Evolutionary conservation across 306 rosid genomes (phyloP).

Genomic region (Bauhinia variegata): DNA sequence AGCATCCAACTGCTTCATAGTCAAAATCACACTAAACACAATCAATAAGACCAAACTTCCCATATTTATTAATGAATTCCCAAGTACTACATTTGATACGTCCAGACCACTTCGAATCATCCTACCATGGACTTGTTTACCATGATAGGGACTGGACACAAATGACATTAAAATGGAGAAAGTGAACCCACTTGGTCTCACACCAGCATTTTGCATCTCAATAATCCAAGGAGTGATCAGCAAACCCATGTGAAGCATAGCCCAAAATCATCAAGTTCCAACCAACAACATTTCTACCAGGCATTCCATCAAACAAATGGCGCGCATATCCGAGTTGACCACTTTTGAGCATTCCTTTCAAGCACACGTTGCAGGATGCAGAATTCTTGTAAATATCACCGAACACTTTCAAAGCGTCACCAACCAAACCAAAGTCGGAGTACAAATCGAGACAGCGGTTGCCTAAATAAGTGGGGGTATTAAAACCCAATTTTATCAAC

Average conservation of each 20-base stretch:
- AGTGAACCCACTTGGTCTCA: slow-evolving; percentile 71
- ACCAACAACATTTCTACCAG: slow-evolving; percentile 69
- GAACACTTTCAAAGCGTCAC: slow-evolving; percentile 58
- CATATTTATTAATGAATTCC: slow-evolving; percentile 75
- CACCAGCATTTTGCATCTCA: slow-evolving; percentile 63
- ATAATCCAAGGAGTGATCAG: slow-evolving; percentile 46
- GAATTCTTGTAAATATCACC: slow-evolving; percentile 67
- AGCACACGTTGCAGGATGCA: slow-evolving; percentile 66
- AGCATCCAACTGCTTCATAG: slow-evolving; percentile 64
- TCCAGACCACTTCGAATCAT: slow-evolving; percentile 57
- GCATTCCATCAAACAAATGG: slow-evolving; percentile 70
- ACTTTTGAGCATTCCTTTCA: slow-evolving; percentile 56
- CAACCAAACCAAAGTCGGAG: slow-evolving; percentile 49
- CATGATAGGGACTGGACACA: slow-evolving; percentile 51
- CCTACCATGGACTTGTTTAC: slow-evolving; percentile 70
- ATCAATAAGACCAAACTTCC: slow-evolving; percentile 61
- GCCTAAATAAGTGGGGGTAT: slow-evolving; percentile 67
- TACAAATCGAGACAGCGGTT: slow-evolving; percentile 67
- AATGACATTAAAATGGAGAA: slow-evolving; percentile 60
- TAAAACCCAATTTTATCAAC: slow-evolving; percentile 67
- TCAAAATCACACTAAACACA: slow-evolving; percentile 57
- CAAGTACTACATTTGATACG: slow-evolving; percentile 63
- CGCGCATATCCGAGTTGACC: slow-evolving; percentile 52
- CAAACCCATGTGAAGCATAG: slow-evolving; percentile 49
- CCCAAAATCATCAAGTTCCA: slow-evolving; percentile 86